Base-by-base conservation (phyloP, 1,139 yeast species). In the Lodderomyces oxycetoniae region DNA sequence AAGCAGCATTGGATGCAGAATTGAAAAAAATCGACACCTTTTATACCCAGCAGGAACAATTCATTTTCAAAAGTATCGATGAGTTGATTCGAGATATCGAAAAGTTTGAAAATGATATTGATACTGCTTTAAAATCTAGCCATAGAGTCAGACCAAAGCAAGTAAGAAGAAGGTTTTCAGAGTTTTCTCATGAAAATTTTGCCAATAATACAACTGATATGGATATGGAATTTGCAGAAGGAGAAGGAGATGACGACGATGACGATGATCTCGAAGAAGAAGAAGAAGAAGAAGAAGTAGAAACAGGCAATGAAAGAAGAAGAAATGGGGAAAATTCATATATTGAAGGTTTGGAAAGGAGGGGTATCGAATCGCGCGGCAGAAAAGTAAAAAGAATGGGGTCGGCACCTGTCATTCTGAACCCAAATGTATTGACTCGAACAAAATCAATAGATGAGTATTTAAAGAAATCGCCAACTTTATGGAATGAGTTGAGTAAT, bases 1-100 rank as follows among this genome's bases (percentile, higher is more conserved):
- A 68, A 13, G 66, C 74, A n/a, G 78, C 77, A 17, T 61, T 80
- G 32, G 67, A 69, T 38, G 68, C 72, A 3, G 87, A 80, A 47
- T 63, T 78, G 41, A 45, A 48, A 21, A 79, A 77, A 51, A 72
- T 80, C 33, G 86, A 80, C 47, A 69, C 61, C 8, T 80, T 80
- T 42, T 80, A 77, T 52, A 60, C 64, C 40, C 49, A 58, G 7
- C 75, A 74, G 43, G 85, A 80, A 50, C 51, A 57, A 4, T 63
- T 59, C 37, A 63, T 76, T 17, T 74, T 64, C 44, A 53, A 52
- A 21, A 70, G 65, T 33, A 69, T 77, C 37, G 75, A 74, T 15
- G 68, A 64, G n/a, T 58, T 80, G 39, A 58, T 74, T 12, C 52
- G 56, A 24, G 86, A 79, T 44, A 62, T 74, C 31, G 69, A 70